Conservation (phyloP, 176 grass and related monocot genomes). For the Triticum timopheevii region DNA sequence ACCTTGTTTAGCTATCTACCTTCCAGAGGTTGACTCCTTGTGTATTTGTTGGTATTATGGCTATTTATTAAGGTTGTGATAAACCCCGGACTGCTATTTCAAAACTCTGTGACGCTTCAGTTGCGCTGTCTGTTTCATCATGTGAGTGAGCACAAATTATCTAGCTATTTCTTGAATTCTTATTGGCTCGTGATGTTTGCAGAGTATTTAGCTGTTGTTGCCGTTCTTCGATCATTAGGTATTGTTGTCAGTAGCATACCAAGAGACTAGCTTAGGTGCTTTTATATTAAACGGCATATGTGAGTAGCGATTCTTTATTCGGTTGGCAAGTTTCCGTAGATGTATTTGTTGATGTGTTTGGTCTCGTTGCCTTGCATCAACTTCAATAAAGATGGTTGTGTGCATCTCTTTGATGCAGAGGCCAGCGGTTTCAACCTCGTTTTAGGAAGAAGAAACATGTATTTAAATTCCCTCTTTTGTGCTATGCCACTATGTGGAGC, state of each 20-base stretch:
- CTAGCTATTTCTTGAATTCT: background rate
- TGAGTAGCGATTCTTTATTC: background rate
- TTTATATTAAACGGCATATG: background rate
- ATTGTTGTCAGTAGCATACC: background rate
- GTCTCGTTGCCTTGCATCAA: too few relatives aligned
- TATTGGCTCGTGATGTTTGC: background rate
- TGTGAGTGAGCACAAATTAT: background rate
- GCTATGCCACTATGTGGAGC: constrained; percentile 18
- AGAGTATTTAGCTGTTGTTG: background rate
- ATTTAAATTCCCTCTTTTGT: background rate
- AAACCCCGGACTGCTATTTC: background rate
- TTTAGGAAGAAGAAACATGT: too few relatives aligned
- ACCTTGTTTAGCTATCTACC: background rate
- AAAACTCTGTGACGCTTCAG: background rate
- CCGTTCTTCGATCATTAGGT: background rate
- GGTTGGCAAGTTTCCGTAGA: background rate
- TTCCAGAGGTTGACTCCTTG: background rate
- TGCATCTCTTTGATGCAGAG: too few relatives aligned
- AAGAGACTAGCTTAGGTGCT: background rate
- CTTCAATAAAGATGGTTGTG: too few relatives aligned
- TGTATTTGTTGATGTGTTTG: too few relatives aligned
- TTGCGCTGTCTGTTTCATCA: background rate
- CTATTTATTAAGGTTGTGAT: background rate
- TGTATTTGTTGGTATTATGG: constrained; percentile 1
- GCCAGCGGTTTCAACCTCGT: too few relatives aligned